Base-by-base conservation (phyloP, 148 eudicot genomes). In the Nepenthes gracilis region DNA sequence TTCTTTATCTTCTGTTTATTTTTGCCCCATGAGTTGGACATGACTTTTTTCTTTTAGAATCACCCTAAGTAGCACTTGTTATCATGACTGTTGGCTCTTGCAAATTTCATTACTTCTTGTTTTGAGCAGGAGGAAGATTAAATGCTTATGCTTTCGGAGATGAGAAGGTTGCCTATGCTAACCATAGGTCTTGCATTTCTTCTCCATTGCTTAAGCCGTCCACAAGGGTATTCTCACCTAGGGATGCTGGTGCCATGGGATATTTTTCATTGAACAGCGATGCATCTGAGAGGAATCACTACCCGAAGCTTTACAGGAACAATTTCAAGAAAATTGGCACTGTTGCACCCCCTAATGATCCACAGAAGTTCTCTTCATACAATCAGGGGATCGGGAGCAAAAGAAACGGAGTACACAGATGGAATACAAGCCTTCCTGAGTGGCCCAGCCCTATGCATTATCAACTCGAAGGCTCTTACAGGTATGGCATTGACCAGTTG, bases 131-230 rank as follows among this genome's bases (percentile, higher is more conserved):
- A 69, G 68, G 89, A 63, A 78, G 88, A 70, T 64, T 67, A 47
- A 71, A 80, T 73, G 91, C 85, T 15, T 69, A 50, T 61, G 58
- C 76, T 59, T 72, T 74, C 35, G 82, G 86, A 60, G 95, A 92
- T 68, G 96, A 88, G 57, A 88, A 77, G 66, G 58, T 51, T 45
- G 23, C 70, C 38, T 79, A 64, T 60, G 38, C 71, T 64, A 73
- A 77, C 59, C 73, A 74, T 54, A 86, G 82, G 38, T 70, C 64
- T 61, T 84, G 83, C 13, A 89, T 84, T 58, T 72, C 74, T 63
- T 81, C 97, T 67, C 92, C 91, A 43, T 66, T 75, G 57, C 73
- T 72, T 65, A 80, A 75, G 65, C 70, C 78, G 55, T 80, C 88
- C 57, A 47, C 75, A 8, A 81, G 79, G 79, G 69, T 57, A 12